These are phyloP conservation scores for Cymodocea nodosa DNA, from an alignment of 116 monocot species.

Conservation along the genomic window DNA sequence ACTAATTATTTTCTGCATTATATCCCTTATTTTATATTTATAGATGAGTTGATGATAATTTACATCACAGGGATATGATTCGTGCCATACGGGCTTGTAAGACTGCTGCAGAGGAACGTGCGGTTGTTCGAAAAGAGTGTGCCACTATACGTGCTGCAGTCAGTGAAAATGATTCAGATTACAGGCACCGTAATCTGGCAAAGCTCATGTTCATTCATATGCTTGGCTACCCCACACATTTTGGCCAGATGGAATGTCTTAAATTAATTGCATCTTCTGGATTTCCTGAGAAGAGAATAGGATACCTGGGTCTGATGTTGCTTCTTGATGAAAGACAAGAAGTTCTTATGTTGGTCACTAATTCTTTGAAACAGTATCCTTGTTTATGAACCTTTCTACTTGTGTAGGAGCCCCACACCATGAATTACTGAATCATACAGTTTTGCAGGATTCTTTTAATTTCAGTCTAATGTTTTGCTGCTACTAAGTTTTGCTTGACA, in stretches of 20 bases:
- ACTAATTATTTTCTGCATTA: too few relatives aligned
- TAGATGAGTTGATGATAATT: background rate
- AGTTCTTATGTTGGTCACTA: slow-evolving; percentile 99
- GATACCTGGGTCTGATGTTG: slow-evolving; percentile 96
- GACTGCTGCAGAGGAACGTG: slow-evolving; percentile 98
- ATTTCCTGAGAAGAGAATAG: slow-evolving; percentile 95
- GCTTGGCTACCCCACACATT: slow-evolving; percentile 99
- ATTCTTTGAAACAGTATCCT: slow-evolving; percentile 99
- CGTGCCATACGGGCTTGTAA: slow-evolving; percentile 97
- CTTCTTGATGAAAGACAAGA: slow-evolving; percentile 99
- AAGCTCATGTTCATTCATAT: slow-evolving; percentile 99
- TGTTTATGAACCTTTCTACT: slow-evolving; percentile 2
- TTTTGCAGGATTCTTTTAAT: background rate
- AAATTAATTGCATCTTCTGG: slow-evolving; percentile 90
- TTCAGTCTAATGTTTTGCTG: background rate
- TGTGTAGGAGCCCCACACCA: background rate
- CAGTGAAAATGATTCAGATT: slow-evolving; percentile 96
- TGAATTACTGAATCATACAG: background rate
- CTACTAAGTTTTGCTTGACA: slow-evolving; percentile 27
- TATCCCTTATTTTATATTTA: too few relatives aligned
- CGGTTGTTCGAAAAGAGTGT: slow-evolving; percentile 96
- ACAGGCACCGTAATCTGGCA: slow-evolving; percentile 91
- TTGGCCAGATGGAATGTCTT: slow-evolving; percentile 99
- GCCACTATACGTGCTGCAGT: slow-evolving; percentile 94
- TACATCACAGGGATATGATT: slow-evolving; percentile 83